Base-by-base conservation (phyloP, 306 rosid species). In the Astragalus membranaceus region DNA sequence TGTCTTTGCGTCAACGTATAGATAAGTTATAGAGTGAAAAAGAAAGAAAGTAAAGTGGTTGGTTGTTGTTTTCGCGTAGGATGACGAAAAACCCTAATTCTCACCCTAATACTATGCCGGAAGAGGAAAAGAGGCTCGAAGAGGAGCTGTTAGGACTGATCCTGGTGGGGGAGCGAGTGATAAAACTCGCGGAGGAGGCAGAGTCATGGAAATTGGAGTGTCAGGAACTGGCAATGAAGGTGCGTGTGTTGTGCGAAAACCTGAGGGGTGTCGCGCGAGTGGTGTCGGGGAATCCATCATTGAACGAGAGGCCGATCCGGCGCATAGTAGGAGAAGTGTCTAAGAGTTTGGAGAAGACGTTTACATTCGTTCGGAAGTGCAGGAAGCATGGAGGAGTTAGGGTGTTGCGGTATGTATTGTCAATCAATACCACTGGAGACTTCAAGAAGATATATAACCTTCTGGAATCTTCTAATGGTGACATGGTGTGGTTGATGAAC, bases 271-370 rank as follows among this genome's bases (percentile, higher is more conserved):
- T 78, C 20, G 94, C 80, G 13, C 79, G 90, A 0, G 61, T 77
- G 9, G 67, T 84, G 36, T 48, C 91, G 54, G 58, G 84, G n/a
- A 29, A 82, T 32, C 88, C 75, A 17, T 64, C 89, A 4, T 72
- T 93, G 10, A 88, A 93, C 87, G 94, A 90, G 11, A 83, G 80
- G 0, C 96, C 98, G 20, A 62, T 90, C 42, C 89, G 89, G 3
- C 82, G 98, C 62, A 85, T 93, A 73, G 81, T 83, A 0, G 83
- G 82, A 1, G 92, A 93, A 15, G 87, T 87, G 13, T 29, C 80
- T 5, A 85, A 83, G 69, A 90, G 78, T 62, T 84, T 93, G 7
- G 97, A 87, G 0, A 90, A 88, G 6, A 84, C 96, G 7, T 59
- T 84, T 0, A 69, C 80, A 8, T 73, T 90, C 0, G 82, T 87